A percentile compares a stretch with the other conserved stretches of the same genome.
phyloP scores from a whole-genome alignment of 768 basidiomycete genomes.

The Butyriboletus loyo region DNA sequence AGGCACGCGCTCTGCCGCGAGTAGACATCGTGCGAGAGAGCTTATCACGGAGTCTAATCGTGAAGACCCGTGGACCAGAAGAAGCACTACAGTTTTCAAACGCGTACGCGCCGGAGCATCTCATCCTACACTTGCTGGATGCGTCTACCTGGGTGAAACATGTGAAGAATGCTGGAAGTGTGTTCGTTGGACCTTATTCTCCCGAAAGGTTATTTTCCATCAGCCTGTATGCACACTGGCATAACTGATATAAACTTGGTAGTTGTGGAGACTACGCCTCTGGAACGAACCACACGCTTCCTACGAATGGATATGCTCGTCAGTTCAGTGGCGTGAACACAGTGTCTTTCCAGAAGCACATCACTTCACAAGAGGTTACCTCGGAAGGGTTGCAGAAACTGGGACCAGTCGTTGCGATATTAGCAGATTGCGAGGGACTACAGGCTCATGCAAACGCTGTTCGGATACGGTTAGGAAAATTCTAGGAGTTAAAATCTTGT shows the following conservation, averaged over 20 bases:
- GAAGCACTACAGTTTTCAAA: constrained; percentile 90
- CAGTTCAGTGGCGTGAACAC: constrained; percentile 99
- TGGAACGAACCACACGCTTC: constrained; percentile 97
- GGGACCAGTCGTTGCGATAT: constrained; percentile 82
- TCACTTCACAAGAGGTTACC: constrained; percentile 94
- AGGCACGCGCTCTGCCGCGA: constrained; percentile 82
- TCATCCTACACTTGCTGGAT: constrained; percentile 84
- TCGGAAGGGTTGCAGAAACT: constrained; percentile 68
- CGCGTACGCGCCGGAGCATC: constrained; percentile 97
- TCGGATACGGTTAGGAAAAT: constrained; percentile 61
- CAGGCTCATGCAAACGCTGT: constrained; percentile 97
- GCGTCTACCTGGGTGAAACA: constrained; percentile 59
- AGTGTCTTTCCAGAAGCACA: constrained; percentile 96
- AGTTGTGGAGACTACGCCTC: constrained; percentile 99
- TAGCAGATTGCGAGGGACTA: constrained; percentile 94
- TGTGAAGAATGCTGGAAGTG: constrained; percentile 92
- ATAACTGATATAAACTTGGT: constrained; percentile 9
- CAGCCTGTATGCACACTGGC: not conserved
- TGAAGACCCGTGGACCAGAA: constrained; percentile 60
- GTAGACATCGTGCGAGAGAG: constrained; percentile 90
- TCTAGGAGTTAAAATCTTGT: constrained; percentile 2
- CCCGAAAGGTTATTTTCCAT: constrained; percentile 79
- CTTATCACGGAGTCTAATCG: constrained; percentile 86
- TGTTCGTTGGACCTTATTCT: constrained; percentile 93
- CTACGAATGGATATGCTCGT: constrained; percentile 93